Conservation (phyloP, 1,284 basidiomycete species). For the Papiliotrema flavescens region DNA sequence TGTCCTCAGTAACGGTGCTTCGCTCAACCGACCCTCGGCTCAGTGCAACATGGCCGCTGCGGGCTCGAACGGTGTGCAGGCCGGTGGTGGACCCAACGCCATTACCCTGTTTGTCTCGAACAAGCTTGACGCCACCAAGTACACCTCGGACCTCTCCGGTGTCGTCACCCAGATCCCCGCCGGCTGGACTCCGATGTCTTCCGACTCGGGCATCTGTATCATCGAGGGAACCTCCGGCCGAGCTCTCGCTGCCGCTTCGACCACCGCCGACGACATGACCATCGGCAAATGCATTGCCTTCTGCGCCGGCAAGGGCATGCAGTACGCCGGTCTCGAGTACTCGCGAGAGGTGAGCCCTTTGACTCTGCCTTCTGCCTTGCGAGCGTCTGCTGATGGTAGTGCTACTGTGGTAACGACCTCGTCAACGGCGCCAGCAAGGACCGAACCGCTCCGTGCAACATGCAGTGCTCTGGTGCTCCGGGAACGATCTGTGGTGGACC, state of each 20-base stretch:
- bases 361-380: no score
- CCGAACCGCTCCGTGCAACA: constrained; percentile 12
- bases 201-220: constrained; percentile 5
- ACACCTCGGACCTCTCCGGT: constrained; percentile 1
- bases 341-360: no score
- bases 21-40: no score
- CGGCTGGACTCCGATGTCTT: background rate
- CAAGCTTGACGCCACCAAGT: constrained; percentile 24
- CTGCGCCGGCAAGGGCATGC: constrained; percentile 8
- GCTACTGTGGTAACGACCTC: constrained; percentile 2
- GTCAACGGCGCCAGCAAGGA: background rate
- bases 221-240: constrained; percentile 7
- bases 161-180: background rate
- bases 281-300: constrained; percentile 13
- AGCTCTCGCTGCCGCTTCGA: constrained; percentile 12
- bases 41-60: constrained; percentile 13
- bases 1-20: background rate
- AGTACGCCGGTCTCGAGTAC: constrained; percentile 12
- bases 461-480: constrained; percentile 9
- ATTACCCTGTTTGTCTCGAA: constrained; percentile 1
- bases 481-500: constrained; percentile 13
- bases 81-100: constrained; percentile 11
- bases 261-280: constrained; percentile 12
- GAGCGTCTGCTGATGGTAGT: no score
- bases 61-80: constrained; percentile 9